Evolutionary conservation across 345 rosid species (phyloP), one percentile per base, ranked within the genome.

Genomic region (Barbarea vulgaris): DNA sequence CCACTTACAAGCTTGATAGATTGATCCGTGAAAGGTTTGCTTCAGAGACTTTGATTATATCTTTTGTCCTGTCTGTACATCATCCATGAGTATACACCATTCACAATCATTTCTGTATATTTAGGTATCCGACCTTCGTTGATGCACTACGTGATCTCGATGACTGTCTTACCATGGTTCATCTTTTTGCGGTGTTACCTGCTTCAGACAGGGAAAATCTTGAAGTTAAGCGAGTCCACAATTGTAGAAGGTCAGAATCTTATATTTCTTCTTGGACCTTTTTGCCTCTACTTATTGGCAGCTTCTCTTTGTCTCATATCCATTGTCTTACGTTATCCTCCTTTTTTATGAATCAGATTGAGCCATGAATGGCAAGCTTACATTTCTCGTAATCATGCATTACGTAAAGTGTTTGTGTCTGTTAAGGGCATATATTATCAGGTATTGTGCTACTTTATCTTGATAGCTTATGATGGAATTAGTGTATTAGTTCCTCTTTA

Each of bases 341-440:
- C 72, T 64, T 48, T 64, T 48, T 69, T 51, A 72, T 67, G 64
- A n/a, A 62, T 30, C 75, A 95, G 99, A 84, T 83, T 95, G 87
- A 86, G 88, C 76, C 98, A 90, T 78, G 98, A 92, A 64, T 95
- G 99, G 98, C 99, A 92, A 85, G 97, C 97, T 15, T 95, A 85
- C 70, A 79, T 95, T 70, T 85, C 87, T 9, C 97, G 88, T 25
- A 82, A 77, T 30, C 97, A 95, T 83, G 88, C 93, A 51, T 77
- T 95, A 77, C 77, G 98, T 5, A 92, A 95, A 70, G 90, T 86
- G 73, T 95, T 95, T 72, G 80, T 95, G 39, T 89, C 99, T 65
- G 97, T 95, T 22, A 92, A 95, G 85, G 99, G 99, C 73, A 89
- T 92, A 76, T 92, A 95, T 78, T 92, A 92, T 76, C 98, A 95